Evolutionary conservation across 2,329 filamentous ascomycete genomes (phyloP).

Genomic region (Colletotrichum tabaci): DNA sequence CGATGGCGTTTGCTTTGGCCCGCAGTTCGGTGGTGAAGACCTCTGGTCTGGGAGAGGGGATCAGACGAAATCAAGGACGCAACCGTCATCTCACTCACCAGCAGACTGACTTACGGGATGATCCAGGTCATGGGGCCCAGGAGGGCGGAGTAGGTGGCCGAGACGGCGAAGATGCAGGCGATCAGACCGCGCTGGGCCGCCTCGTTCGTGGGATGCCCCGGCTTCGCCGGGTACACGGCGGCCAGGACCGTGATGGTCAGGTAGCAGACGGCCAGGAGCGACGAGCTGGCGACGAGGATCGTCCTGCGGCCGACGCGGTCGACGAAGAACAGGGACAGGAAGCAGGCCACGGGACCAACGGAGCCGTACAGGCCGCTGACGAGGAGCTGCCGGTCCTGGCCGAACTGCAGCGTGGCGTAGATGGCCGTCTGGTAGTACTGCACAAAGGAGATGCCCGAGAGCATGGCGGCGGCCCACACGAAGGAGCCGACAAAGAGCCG

Average conservation of each 20-base stretch:
- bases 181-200: constrained; percentile 57
- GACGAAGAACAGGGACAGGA: constrained; percentile 56
- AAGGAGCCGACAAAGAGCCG: constrained; percentile 57
- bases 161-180: constrained; percentile 58
- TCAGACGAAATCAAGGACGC: neutral
- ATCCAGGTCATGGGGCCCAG: constrained; percentile 60
- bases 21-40: constrained; percentile 58
- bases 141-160: constrained; percentile 55
- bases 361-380: constrained; percentile 58
- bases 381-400: constrained; percentile 54
- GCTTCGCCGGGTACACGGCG: constrained; percentile 53
- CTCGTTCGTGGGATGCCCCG: constrained; percentile 54
- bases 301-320: constrained; percentile 54
- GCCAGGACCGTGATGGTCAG: constrained; percentile 57
- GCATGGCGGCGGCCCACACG: constrained; percentile 59
- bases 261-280: constrained; percentile 54
- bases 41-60: constrained; percentile 49
- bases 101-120: constrained; percentile 53
- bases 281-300: constrained; percentile 55
- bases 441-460: constrained; percentile 59
- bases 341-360: constrained; percentile 55
- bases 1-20: constrained; percentile 58
- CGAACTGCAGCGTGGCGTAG: constrained; percentile 57
- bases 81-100: no score
- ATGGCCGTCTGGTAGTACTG: constrained; percentile 60